Base-by-base conservation (phyloP, 441 rosid species). In the Erodium texanum region DNA sequence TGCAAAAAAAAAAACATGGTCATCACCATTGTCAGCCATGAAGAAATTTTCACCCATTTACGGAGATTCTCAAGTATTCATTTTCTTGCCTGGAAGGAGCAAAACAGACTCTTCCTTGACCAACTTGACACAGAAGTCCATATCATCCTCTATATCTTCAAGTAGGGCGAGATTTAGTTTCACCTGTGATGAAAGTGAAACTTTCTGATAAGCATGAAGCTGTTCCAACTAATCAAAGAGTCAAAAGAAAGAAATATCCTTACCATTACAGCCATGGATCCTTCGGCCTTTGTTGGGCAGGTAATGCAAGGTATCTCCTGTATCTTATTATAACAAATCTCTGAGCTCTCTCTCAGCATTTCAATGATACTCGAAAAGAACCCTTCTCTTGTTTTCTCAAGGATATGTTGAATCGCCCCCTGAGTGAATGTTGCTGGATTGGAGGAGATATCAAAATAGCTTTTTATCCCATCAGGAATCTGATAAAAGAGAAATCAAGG, bases 71-170 rank as follows among this genome's bases (percentile, higher is more conserved):
- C 36, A 23, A 22, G 29, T 16, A 10, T 36, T 45, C 8, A 36
- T 36, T 76, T 4, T 52, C 15, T 74, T 78, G 81, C 89, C 89
- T 50, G 90, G 85, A 19, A 87, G 69, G 22, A 85, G 18, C 3
- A 83, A 75, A 7, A 80, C 82, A 2, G 83, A 84, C 72, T 87
- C 89, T 72, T 82, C 88, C 59, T 73, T 76, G 5, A 81, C 87
- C 62, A 85, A 82, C 82, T 89, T 87, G 68, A 73, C 65, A 73
- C 92, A 82, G 74, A 87, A 87, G 41, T 85, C 90, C 67, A 83
- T 65, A 41, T 87, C 92, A 65, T 85, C 89, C 0, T 72, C 70
- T 23, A 87, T 85, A 59, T 59, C 96, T 70, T 87, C 78, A 67
- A 89, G 61, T 29, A 73, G 19, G 0, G 75, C 68, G 32, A 77